Conservation (phyloP, 169 alveolate species). For the Perkinsus marinus region DNA sequence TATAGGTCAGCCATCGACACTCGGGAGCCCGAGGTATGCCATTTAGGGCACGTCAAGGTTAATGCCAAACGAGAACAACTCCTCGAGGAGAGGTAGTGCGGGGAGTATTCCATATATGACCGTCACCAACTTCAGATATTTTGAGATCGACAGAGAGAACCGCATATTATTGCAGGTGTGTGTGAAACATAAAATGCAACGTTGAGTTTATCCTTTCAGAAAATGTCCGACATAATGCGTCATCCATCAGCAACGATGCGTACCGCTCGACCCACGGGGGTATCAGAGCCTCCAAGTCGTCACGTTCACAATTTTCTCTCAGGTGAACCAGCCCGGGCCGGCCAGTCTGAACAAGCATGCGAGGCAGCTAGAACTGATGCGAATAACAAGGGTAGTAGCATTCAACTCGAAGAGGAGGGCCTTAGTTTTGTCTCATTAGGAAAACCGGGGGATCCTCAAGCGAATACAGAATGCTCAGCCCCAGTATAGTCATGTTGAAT, state of each 20-base stretch:
- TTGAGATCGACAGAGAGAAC: constrained; percentile 5
- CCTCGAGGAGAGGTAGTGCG: constrained; percentile 1
- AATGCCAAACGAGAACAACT: constrained; percentile 5
- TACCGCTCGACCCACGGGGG: not conserved
- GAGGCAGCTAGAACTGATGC: not conserved
- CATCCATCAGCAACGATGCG: not conserved
- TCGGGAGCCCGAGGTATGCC: not conserved
- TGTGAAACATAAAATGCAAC: too few species aligned
- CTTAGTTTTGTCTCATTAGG: not conserved
- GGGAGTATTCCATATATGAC: not conserved
- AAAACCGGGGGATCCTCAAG: not conserved
- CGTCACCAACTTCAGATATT: not conserved
- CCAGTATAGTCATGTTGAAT: not conserved
- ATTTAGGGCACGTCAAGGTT: not conserved
- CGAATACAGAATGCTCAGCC: constrained; percentile 1
- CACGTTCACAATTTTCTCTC: not conserved
- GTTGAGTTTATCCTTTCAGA: not conserved
- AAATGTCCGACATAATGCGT: constrained; percentile 8
- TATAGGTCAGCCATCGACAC: not conserved
- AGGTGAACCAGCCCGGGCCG: not conserved
- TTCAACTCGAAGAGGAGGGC: not conserved
- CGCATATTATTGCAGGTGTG: not conserved
- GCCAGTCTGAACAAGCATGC: not conserved
- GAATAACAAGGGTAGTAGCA: not conserved
- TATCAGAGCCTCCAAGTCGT: not conserved